Evolutionary conservation across 2,329 filamentous ascomycete genomes (phyloP), one percentile per base, ranked within the genome.

Genomic region (Basipetospora sp.): DNA sequence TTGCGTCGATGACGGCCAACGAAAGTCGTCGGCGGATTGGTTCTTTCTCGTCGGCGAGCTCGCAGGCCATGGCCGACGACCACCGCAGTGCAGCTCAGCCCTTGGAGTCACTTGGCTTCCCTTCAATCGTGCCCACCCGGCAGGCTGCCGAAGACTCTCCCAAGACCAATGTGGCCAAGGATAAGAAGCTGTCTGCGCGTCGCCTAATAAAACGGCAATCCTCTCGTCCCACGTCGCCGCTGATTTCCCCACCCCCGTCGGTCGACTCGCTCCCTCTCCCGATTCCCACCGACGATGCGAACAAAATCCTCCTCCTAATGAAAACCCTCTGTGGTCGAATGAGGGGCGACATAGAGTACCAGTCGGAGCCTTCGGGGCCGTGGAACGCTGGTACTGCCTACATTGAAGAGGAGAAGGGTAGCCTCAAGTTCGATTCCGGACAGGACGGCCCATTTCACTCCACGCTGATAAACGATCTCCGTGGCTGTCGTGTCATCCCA

Each of bases 311-410:
- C 38, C 66, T 74, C 48, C 59, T 90, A 42, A 88, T 90, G 81
- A 82, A 77, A 53, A 77, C 70, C 17, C 62, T 85, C 5, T 80
- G 78, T 49, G 83, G 84, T 19, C 71, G 77, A 45, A 90, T 88
- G 82, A 77, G 76, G 48, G 83, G 83, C 40, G 75, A 79, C 46
- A 65, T 86, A 20, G 77, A 83, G 44, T 88, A 83, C 51, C 74
- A 80, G 47, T 65, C 65, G 31, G 72, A 74, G 27, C 63, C 66
- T 11, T 62, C 63, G 17, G 73, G 68, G 13, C 63, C 68, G 1
- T 90, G 83, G 83, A 66, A 69, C 41, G 57, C 65, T 25, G 81
- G 81, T n/a, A 71, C 79, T 43, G 81, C 78, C 51, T 84, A 77
- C 50, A 83, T 90, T 43, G 78, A 87, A 43, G 79, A 84, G 41